Percentiles rank a stretch among this genome's conserved stretches.
These are phyloP conservation scores for Metschnikowia lachancei DNA, from an alignment of 805 yeast species.

Conservation along the genomic window DNA sequence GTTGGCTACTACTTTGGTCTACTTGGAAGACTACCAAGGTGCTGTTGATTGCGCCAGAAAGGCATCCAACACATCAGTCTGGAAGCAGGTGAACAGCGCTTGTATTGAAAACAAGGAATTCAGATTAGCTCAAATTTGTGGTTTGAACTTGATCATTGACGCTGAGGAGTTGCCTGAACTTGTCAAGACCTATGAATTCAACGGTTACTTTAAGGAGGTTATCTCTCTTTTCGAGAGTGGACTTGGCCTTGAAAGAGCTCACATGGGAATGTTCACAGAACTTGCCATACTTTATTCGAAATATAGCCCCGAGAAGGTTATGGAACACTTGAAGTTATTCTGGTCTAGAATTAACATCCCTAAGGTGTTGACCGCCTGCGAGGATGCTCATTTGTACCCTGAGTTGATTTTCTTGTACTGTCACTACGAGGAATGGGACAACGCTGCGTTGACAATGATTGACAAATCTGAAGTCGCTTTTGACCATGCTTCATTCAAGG, in stretches of 20 bases:
- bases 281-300: constrained; percentile 87
- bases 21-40: constrained; percentile 85
- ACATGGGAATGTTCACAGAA: constrained; percentile 99
- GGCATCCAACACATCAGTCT: constrained; percentile 87
- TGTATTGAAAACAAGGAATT: constrained; percentile 94
- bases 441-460: constrained; percentile 95
- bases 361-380: constrained; percentile 91
- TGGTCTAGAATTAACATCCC: constrained; percentile 99
- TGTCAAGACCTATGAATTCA: constrained; percentile 79
- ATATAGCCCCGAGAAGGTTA: constrained; percentile 83
- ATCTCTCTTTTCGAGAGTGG: constrained; percentile 94
- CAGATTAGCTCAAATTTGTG: constrained; percentile 97
- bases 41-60: constrained; percentile 99
- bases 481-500: constrained; percentile 92
- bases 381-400: constrained; percentile 91
- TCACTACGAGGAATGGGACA: constrained; percentile 99
- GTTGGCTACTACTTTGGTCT: constrained; percentile 94
- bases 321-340: constrained; percentile 95
- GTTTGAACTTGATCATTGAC: constrained; percentile 92
- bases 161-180: constrained; percentile 95
- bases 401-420: constrained; percentile 94
- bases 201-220: constrained; percentile 89
- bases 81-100: constrained; percentile 97
- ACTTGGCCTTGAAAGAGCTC: constrained; percentile 94
- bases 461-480: constrained; percentile 90